phyloP scores from a whole-genome alignment of 2,329 filamentous ascomycete genomes.

The Venturiaceae sp. region DNA sequence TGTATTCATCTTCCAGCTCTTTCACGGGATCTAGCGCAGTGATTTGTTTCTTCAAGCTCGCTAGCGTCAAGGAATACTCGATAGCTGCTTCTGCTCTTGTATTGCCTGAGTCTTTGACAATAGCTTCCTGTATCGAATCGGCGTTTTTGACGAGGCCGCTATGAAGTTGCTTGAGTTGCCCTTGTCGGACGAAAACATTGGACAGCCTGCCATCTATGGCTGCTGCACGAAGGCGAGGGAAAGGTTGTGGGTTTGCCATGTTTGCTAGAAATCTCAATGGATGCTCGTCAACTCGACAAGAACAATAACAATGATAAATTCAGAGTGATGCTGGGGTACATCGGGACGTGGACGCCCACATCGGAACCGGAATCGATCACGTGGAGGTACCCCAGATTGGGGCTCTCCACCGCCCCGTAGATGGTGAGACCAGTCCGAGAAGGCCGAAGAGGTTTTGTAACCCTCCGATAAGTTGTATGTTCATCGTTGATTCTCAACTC shows the following conservation, averaged over 20 bases:
- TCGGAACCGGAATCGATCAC: not conserved
- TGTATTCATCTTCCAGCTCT: constrained; percentile 32
- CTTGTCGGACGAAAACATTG: constrained; percentile 36
- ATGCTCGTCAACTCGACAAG: constrained; percentile 12
- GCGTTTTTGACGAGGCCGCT: constrained; percentile 25
- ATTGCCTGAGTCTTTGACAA: constrained; percentile 24
- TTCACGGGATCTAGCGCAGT: constrained; percentile 26
- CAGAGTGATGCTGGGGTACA: not conserved
- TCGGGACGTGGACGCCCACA: not conserved
- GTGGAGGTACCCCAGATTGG: not conserved
- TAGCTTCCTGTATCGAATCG: constrained; percentile 21
- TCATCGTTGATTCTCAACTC: constrained; percentile 4
- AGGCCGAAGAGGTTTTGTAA: too few relatives aligned
- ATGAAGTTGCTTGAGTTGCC: constrained; percentile 35
- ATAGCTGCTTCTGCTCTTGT: constrained; percentile 27
- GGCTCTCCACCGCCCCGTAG: not conserved
- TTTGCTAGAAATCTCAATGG: constrained; percentile 19
- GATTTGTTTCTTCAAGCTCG: constrained; percentile 30
- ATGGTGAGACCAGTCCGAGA: not conserved
- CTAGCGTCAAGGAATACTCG: constrained; percentile 32
- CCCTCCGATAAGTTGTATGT: not conserved
- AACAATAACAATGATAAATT: not conserved
- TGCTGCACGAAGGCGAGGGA: constrained; percentile 24
- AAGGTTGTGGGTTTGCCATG: not conserved
- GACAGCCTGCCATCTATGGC: constrained; percentile 34